Evolutionary conservation across 2,329 filamentous ascomycete genomes (phyloP).

Genomic region (Coccinonectria pachysandricola): DNA sequence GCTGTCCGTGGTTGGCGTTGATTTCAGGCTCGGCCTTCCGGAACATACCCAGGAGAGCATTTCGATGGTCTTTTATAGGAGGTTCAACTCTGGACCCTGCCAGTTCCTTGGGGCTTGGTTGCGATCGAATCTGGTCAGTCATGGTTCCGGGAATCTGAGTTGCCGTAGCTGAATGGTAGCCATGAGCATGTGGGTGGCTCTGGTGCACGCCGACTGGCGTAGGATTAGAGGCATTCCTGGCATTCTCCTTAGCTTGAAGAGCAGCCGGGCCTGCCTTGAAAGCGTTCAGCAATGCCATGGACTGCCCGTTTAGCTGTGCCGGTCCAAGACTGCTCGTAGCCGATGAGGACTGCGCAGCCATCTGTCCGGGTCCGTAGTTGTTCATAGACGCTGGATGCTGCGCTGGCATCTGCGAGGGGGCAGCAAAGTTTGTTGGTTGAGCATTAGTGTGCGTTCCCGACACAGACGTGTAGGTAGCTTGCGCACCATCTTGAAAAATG

Average conservation of each 20-base stretch:
- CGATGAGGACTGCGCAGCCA: conserved; percentile 7
- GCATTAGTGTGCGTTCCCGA: conserved; percentile 8
- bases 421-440: conserved; percentile 9
- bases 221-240: conserved; percentile 2
- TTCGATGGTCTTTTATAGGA: conserved; percentile 30
- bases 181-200: not conserved
- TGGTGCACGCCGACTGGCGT: not conserved
- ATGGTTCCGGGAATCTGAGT: conserved; percentile 4
- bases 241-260: conserved; percentile 13
- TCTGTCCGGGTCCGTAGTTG: conserved; percentile 11
- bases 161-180: not conserved
- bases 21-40: conserved; percentile 27
- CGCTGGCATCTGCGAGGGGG: not conserved
- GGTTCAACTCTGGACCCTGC: conserved; percentile 16
- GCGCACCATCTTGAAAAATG: conserved; percentile 18
- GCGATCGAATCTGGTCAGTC: conserved; percentile 7
- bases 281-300: conserved; percentile 33
- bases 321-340: conserved; percentile 11
- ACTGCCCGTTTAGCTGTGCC: conserved; percentile 29
- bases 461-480: conserved; percentile 6
- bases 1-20: conserved; percentile 4
- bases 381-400: not conserved
- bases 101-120: conserved; percentile 19
- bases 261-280: conserved; percentile 26
- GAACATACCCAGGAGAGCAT: conserved; percentile 43